These are phyloP conservation scores for Magnusiomyces sp. DNA, from an alignment of 1,139 yeast genomes.

Conservation along the genomic window DNA sequence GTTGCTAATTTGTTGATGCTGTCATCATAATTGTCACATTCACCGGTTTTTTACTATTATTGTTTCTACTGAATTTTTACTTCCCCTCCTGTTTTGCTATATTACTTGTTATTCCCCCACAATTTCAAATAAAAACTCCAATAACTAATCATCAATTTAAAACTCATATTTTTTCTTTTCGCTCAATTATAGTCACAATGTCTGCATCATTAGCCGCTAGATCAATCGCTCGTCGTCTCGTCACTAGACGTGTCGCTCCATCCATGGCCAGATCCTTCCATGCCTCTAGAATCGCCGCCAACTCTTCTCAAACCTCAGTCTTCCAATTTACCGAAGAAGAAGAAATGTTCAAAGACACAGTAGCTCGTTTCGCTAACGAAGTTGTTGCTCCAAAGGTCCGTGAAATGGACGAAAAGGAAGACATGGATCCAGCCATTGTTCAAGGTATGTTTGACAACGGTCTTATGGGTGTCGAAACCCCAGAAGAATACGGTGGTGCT, in stretches of 20 bases:
- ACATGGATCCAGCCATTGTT: conserved; percentile 33
- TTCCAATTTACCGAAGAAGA: conserved; percentile 34
- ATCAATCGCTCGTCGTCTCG: background rate
- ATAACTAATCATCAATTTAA: no score
- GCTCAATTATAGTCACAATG: background rate
- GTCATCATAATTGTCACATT: no score
- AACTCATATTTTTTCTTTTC: no score
- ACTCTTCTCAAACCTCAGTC: conserved; percentile 8
- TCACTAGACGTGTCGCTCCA: background rate
- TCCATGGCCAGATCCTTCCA: background rate
- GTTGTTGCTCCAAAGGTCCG: conserved; percentile 36
- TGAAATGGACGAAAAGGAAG: conserved; percentile 38
- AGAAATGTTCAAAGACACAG: conserved; percentile 35
- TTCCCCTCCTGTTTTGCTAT: no score
- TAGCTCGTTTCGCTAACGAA: conserved; percentile 34
- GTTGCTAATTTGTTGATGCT: no score
- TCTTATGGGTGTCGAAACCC: conserved; percentile 39
- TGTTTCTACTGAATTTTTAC: no score
- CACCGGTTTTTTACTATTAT: no score
- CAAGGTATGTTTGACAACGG: conserved; percentile 36
- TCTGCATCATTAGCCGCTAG: background rate
- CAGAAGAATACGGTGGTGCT: conserved; percentile 39
- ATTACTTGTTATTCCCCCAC: no score
- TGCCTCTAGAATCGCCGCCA: background rate
- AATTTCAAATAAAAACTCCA: no score